Evolutionary conservation across 345 rosid genomes (phyloP).

Genomic region (Rhodomyrtus tomentosa): DNA sequence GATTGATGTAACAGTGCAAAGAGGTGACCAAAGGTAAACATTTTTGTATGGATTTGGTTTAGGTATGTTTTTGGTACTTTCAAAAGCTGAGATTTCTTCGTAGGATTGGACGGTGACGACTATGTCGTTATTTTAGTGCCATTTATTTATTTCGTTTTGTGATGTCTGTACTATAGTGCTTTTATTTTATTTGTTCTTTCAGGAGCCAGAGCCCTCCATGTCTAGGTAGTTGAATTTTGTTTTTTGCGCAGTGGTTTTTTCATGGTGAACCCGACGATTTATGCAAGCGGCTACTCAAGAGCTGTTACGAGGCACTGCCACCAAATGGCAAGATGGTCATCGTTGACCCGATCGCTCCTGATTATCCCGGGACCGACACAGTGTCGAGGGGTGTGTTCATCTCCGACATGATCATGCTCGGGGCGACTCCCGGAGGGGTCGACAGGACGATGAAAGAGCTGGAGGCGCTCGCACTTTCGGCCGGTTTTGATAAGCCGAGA

Average conservation of each 20-base stretch:
- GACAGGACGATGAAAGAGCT: conserved; percentile 30
- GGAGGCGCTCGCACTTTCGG: conserved; percentile 16
- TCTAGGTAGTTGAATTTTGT: background rate
- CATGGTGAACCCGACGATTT: conserved; percentile 32
- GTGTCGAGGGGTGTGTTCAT: conserved; percentile 16
- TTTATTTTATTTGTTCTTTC: background rate
- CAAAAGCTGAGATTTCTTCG: too few species aligned
- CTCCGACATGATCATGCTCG: conserved; percentile 31
- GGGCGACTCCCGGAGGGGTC: conserved; percentile 17
- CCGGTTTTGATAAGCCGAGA: conserved; percentile 16
- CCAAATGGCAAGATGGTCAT: conserved; percentile 27
- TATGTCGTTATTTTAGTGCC: background rate
- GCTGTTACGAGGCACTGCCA: conserved; percentile 32
- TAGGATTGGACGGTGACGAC: too few species aligned
- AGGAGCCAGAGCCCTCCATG: too few species aligned
- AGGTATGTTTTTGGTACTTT: too few species aligned
- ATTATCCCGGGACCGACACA: conserved; percentile 5
- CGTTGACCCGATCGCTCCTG: conserved; percentile 24
- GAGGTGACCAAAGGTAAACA: too few species aligned
- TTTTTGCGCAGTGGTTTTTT: conserved; percentile 21
- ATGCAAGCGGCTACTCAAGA: conserved; percentile 27
- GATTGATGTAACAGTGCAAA: too few species aligned
- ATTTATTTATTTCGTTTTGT: background rate
- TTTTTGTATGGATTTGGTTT: too few species aligned
- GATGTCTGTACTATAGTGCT: background rate